phyloP scores from a whole-genome alignment of 2,329 filamentous ascomycete genomes.

The Fusarium incarnatum region DNA sequence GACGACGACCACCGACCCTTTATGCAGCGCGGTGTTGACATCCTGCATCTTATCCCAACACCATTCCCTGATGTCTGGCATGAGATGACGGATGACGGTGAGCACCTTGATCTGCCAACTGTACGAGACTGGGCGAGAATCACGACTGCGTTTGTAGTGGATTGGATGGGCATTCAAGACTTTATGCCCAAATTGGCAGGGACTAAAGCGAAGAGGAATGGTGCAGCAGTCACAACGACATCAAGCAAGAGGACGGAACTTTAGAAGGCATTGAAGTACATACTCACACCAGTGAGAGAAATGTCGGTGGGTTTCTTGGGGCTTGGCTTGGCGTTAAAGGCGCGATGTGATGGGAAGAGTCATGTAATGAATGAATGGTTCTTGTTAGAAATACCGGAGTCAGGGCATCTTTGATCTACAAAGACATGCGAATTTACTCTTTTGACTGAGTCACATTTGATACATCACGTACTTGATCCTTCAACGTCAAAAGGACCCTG shows the following conservation, averaged over 20 bases:
- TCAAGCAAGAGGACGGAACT: conserved; percentile 51
- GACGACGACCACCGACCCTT: conserved; percentile 95
- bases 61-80: conserved; percentile 92
- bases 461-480: neutral
- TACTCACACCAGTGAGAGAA: conserved; percentile 23
- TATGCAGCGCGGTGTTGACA: conserved; percentile 83
- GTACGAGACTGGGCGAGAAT: conserved; percentile 90
- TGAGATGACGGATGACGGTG: conserved; percentile 82
- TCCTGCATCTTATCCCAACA: conserved; percentile 88
- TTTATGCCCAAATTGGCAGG: conserved; percentile 49
- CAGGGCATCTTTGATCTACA: neutral
- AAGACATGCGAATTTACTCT: neutral
- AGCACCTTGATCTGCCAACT: conserved; percentile 82
- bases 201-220: conserved; percentile 44
- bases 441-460: neutral
- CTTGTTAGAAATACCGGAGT: conserved; percentile 17
- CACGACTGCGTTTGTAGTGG: conserved; percentile 83
- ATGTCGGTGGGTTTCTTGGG: conserved; percentile 33
- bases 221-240: conserved; percentile 37
- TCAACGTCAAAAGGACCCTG: neutral
- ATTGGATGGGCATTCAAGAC: conserved; percentile 85
- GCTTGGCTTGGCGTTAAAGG: conserved; percentile 41
- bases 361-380: conserved; percentile 19
- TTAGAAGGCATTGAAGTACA: conserved; percentile 34
- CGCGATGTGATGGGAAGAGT: conserved; percentile 30